Percentiles rank a stretch among this genome's conserved stretches.
These are phyloP conservation scores for Fraxinus paxiana DNA, from an alignment of 305 asterid genomes.

Conservation along the genomic window DNA sequence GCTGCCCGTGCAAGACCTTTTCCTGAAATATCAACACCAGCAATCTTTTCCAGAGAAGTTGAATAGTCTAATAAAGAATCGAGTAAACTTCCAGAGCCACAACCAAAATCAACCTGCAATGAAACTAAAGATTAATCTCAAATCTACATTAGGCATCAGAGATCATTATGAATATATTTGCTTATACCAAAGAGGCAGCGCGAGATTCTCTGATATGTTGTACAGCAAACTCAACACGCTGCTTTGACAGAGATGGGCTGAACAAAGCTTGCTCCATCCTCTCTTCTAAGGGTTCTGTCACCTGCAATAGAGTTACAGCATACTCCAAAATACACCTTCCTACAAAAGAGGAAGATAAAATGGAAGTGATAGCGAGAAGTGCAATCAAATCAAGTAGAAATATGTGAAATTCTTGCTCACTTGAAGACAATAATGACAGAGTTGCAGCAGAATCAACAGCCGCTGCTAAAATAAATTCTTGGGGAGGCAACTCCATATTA, in stretches of 20 bases:
- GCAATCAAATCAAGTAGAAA: constrained; percentile 7
- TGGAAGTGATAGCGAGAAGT: background rate
- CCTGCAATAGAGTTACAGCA: constrained; percentile 52
- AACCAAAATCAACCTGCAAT: constrained; percentile 88
- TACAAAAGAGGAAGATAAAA: constrained; percentile 24
- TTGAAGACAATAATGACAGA: constrained; percentile 44
- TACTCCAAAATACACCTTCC: constrained; percentile 68
- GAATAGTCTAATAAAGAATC: constrained; percentile 74
- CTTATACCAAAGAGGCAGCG: constrained; percentile 65
- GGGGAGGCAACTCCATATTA: constrained; percentile 56
- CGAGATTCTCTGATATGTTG: constrained; percentile 66
- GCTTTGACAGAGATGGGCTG: constrained; percentile 89
- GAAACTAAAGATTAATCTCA: constrained; percentile 29
- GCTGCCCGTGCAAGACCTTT: constrained; percentile 85
- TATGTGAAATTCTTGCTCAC: constrained; percentile 37
- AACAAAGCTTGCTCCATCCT: constrained; percentile 92
- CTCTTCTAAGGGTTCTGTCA: constrained; percentile 85
- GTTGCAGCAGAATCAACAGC: constrained; percentile 49
- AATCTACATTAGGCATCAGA: constrained; percentile 7
- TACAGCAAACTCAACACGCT: constrained; percentile 87
- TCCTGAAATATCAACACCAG: constrained; percentile 76
- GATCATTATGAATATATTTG: constrained; percentile 24
- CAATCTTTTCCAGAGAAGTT: constrained; percentile 72
- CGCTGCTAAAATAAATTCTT: constrained; percentile 67
- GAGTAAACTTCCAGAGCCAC: constrained; percentile 95